These are phyloP conservation scores for Onygena corvina DNA, from an alignment of 2,329 filamentous ascomycete species.

Conservation along the genomic window DNA sequence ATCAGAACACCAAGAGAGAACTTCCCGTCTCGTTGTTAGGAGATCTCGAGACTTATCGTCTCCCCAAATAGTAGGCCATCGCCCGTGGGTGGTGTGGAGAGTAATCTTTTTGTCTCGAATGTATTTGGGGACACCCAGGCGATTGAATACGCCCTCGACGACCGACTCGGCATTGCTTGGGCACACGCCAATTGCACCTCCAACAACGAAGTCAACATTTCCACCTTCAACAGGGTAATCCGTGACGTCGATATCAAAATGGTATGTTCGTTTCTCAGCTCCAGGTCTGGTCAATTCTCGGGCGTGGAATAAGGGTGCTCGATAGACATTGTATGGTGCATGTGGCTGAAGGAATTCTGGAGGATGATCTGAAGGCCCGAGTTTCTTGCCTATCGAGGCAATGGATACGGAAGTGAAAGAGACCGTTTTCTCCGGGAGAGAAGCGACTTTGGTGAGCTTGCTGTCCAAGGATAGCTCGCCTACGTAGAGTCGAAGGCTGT, in stretches of 20 bases:
- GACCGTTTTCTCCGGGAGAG: constrained; percentile 63
- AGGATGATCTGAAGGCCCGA: constrained; percentile 48
- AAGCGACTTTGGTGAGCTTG: constrained; percentile 56
- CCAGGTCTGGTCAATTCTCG: constrained; percentile 78
- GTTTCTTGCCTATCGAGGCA: constrained; percentile 24
- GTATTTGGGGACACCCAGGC: constrained; percentile 67
- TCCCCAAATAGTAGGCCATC: constrained; percentile 98
- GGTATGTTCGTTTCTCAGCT: constrained; percentile 92
- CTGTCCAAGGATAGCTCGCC: constrained; percentile 59
- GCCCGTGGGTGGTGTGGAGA: constrained; percentile 64
- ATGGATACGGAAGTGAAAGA: constrained; percentile 42
- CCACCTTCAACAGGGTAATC: constrained; percentile 77
- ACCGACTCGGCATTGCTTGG: constrained; percentile 67
- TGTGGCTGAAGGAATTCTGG: constrained; percentile 89
- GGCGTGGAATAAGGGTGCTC: constrained; percentile 72
- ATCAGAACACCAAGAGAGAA: constrained; percentile 93
- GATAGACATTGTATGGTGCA: constrained; percentile 81
- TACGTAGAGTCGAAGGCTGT: constrained; percentile 64
- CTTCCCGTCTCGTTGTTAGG: constrained; percentile 76
- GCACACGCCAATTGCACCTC: constrained; percentile 85
- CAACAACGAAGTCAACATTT: constrained; percentile 84
- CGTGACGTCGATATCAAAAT: constrained; percentile 93
- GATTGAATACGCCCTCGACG: constrained; percentile 74
- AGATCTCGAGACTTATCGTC: constrained; percentile 74
- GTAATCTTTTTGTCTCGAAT: constrained; percentile 73